Percentiles rank a stretch among this genome's conserved stretches.
Conservation (phyloP, 202 grass and related monocot genomes). For the Setaria italica region DNA sequence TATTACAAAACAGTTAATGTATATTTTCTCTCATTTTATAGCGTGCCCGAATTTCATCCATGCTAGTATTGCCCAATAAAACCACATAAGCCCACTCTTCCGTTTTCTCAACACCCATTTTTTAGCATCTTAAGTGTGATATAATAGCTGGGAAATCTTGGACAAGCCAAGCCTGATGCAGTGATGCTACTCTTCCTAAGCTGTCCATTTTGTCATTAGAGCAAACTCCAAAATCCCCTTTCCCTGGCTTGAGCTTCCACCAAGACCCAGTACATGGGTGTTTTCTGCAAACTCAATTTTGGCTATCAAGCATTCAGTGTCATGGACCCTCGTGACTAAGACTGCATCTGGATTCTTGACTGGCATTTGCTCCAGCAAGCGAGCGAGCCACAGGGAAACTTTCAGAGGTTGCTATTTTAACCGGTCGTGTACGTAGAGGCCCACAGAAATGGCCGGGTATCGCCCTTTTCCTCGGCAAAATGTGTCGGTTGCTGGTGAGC, state of each 20-base stretch:
- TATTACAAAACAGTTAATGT: background rate
- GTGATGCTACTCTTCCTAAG: slow-evolving; percentile 3
- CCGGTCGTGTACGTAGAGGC: background rate
- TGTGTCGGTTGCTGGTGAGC: slow-evolving; percentile 53
- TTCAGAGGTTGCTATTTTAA: slow-evolving; percentile 42
- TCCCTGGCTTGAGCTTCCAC: background rate
- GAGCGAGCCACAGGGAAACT: slow-evolving; percentile 9
- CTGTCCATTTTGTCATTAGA: slow-evolving; percentile 41
- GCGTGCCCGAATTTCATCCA: background rate
- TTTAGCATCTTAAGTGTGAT: background rate
- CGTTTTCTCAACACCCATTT: background rate
- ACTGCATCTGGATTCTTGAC: slow-evolving; percentile 33
- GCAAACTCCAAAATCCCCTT: slow-evolving; percentile 33
- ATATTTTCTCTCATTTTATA: background rate
- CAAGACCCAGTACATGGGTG: slow-evolving; percentile 3
- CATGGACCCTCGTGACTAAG: slow-evolving; percentile 44
- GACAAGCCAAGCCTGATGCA: slow-evolving; percentile 20
- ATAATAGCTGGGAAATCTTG: slow-evolving; percentile 34
- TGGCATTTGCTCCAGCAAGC: slow-evolving; percentile 42
- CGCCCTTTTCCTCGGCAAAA: slow-evolving; percentile 26
- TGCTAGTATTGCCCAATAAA: background rate
- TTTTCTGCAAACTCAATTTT: slow-evolving; percentile 33
- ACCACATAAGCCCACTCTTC: background rate
- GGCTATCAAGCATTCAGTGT: slow-evolving; percentile 56
- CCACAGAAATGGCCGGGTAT: slow-evolving; percentile 19